Conservation (phyloP, 2,329 filamentous ascomycete species). For the Endocalyx cinctus region DNA sequence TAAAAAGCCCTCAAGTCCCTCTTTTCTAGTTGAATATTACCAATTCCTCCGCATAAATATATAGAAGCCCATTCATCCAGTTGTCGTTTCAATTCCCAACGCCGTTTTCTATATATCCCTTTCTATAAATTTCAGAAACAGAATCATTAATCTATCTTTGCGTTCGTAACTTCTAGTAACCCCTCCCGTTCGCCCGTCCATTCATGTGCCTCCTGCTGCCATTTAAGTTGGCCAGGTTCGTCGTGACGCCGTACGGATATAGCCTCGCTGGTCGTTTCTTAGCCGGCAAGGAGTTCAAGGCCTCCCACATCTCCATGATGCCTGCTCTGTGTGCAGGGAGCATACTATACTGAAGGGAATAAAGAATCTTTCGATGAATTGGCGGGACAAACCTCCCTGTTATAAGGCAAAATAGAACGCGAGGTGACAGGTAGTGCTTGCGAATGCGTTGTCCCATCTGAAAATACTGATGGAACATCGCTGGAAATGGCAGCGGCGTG, state of each 20-base stretch:
- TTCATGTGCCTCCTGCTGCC: slow-evolving; percentile 8
- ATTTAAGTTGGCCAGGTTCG: slow-evolving; percentile 1
- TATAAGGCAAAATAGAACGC: slow-evolving; percentile 80
- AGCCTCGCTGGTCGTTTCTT: slow-evolving; percentile 37
- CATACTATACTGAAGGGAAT: slow-evolving; percentile 98
- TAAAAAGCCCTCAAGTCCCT: too few relatives aligned
- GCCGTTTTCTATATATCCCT: too few relatives aligned
- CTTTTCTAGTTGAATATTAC: too few relatives aligned
- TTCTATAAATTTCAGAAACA: too few relatives aligned
- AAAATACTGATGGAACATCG: slow-evolving; percentile 97
- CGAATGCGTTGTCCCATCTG: slow-evolving; percentile 87
- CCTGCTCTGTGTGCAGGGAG: slow-evolving; percentile 76
- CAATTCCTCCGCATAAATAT: too few relatives aligned
- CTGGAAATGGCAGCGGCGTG: slow-evolving; percentile 81
- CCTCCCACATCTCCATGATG: slow-evolving; percentile 81
- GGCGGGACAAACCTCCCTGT: slow-evolving; percentile 92
- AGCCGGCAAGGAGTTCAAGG: slow-evolving; percentile 50
- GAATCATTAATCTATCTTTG: too few relatives aligned
- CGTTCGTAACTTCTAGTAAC: too few relatives aligned
- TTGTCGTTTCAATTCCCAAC: too few relatives aligned
- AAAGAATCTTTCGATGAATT: slow-evolving; percentile 89
- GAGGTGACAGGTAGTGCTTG: slow-evolving; percentile 89
- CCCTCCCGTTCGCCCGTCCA: slow-evolving; percentile 14
- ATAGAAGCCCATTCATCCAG: too few relatives aligned
- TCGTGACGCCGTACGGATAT: slow-evolving; percentile 17